These are phyloP conservation scores for Mucor mucedo DNA, from an alignment of 371 early-diverging fungal genomes.

Conservation along the genomic window DNA sequence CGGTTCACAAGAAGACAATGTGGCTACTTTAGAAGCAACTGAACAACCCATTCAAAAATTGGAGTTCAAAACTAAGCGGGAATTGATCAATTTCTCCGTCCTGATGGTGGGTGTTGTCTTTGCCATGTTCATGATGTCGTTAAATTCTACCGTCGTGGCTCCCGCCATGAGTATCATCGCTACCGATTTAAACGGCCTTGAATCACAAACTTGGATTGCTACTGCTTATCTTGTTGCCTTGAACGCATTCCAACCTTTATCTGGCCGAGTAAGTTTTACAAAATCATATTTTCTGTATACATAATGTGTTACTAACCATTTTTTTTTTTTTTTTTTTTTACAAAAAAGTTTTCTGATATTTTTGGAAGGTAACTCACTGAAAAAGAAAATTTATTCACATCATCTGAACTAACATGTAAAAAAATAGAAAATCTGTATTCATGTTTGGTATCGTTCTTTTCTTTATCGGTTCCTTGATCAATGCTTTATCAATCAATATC, in stretches of 20 bases:
- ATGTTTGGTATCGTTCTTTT: slow-evolving; percentile 56
- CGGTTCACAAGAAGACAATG: slow-evolving; percentile 8
- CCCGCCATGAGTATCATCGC: slow-evolving; percentile 70
- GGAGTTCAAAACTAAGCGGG: slow-evolving; percentile 8
- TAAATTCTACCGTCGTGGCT: slow-evolving; percentile 81
- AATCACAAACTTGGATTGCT: slow-evolving; percentile 38
- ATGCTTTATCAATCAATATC: slow-evolving; percentile 59
- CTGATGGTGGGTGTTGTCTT: slow-evolving; percentile 38
- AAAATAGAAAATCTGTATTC: slow-evolving; percentile 55
- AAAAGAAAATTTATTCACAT: not conserved
- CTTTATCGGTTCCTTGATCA: slow-evolving; percentile 58
- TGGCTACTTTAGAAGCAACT: not conserved
- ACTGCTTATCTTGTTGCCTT: slow-evolving; percentile 60
- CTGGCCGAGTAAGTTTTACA: slow-evolving; percentile 57
- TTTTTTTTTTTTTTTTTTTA: not conserved
- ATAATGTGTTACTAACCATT: not conserved
- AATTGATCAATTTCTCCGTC: slow-evolving; percentile 11
- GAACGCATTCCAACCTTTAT: slow-evolving; percentile 59
- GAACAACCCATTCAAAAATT: not conserved
- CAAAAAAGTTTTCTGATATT: slow-evolving; percentile 60
- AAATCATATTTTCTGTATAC: no score
- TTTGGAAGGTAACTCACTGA: slow-evolving; percentile 53
- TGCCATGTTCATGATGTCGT: slow-evolving; percentile 74
- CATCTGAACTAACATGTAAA: slow-evolving; percentile 13
- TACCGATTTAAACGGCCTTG: slow-evolving; percentile 51